These are phyloP conservation scores for Syzygium syzygioides DNA, from an alignment of 441 rosid genomes.

Conservation along the genomic window DNA sequence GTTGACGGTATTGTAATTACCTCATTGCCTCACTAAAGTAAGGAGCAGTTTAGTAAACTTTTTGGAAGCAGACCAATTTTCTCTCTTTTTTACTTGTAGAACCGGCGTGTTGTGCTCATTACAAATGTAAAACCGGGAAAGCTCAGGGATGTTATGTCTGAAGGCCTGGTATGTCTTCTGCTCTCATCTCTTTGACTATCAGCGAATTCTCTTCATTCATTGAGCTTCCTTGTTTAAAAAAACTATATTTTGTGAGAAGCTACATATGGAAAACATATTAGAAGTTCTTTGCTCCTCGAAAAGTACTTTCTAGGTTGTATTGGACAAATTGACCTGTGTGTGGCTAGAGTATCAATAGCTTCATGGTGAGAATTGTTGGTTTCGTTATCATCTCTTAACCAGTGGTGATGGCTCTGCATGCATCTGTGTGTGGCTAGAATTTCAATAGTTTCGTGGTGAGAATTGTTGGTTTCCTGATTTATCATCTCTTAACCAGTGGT, in stretches of 20 bases:
- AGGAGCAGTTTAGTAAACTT: background rate
- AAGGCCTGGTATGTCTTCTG: conserved; percentile 72
- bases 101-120: conserved; percentile 68
- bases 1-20: conserved; percentile 47
- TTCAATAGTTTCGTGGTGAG: background rate
- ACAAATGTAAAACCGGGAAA: conserved; percentile 99
- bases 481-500: background rate
- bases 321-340: background rate
- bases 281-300: background rate
- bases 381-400: background rate
- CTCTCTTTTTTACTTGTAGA: conserved; percentile 43
- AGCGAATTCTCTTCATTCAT: background rate
- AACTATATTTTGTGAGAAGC: background rate
- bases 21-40: background rate
- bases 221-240: background rate
- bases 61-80: background rate
- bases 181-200: background rate
- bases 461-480: background rate
- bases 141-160: conserved; percentile 86
- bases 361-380: background rate
- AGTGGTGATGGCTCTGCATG: background rate
- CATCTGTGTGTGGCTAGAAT: background rate
- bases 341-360: background rate
- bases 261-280: background rate
- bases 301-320: background rate